Percentiles rank a stretch among this genome's conserved stretches.
Evolutionary conservation across 1,284 basidiomycete species (phyloP).

Genomic region (Bjerkandera adusta): DNA sequence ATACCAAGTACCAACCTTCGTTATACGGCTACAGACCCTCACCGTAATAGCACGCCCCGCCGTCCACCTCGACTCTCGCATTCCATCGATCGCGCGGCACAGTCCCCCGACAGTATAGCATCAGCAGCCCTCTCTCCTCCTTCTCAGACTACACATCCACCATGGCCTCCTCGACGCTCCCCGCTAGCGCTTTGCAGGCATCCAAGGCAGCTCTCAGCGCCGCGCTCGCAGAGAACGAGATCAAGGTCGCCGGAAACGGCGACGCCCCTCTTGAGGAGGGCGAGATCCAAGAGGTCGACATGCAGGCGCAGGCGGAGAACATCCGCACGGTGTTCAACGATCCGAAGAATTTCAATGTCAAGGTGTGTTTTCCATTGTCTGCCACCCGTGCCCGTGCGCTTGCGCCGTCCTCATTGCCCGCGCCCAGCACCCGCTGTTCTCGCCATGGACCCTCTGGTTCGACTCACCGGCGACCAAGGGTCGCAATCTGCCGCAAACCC

Average conservation of each 20-base stretch:
- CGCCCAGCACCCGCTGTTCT: conserved; percentile 87
- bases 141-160: neutral
- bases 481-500: conserved; percentile 84
- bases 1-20: neutral
- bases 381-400: conserved; percentile 1
- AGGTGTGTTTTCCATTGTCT: conserved; percentile 45
- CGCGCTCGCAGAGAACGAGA: conserved; percentile 56
- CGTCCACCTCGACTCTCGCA: neutral
- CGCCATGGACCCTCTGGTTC: conserved; percentile 97
- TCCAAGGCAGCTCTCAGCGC: conserved; percentile 71
- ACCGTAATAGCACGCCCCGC: conserved; percentile 1
- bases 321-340: conserved; percentile 91
- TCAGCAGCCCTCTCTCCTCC: no score
- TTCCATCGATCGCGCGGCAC: conserved; percentile 8
- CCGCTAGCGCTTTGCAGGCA: conserved; percentile 64
- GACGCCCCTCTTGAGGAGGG: conserved; percentile 53
- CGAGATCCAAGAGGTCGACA: conserved; percentile 78
- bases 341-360: conserved; percentile 88
- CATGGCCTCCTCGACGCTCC: conserved; percentile 43
- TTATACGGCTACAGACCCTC: neutral
- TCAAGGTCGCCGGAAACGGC: conserved; percentile 29
- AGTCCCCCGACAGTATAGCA: no score
- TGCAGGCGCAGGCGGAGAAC: conserved; percentile 77
- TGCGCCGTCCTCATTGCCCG: conserved; percentile 3
- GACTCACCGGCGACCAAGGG: conserved; percentile 90